Evolutionary conservation across 2,329 filamentous ascomycete genomes (phyloP), one percentile per base, ranked within the genome.

Genomic region (Penicillium sp.): DNA sequence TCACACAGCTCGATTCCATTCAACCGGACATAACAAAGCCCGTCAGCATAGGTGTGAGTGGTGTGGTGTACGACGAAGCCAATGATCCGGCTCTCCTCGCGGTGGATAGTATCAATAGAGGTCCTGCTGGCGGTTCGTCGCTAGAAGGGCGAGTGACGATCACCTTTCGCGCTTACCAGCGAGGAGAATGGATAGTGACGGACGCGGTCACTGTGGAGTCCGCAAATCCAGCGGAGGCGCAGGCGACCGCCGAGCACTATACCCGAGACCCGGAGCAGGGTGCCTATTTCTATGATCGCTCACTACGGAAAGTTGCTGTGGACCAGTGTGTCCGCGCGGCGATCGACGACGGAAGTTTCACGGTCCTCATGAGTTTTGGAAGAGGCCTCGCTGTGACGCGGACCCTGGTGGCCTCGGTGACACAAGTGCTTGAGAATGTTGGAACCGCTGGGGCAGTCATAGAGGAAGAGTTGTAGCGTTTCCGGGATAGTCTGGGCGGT

Each of bases 321-420:
- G 37, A 47, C 28, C 29, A 45, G 39, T 50, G 47, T 38, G 39
- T 50, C 35, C 47, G 44, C 30, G 47, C 47, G 28, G 47, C 41
- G 37, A 47, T 50, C 30, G 44, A 50, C 39, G 44, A 50, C 28
- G 37, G 35, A 35, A 47, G 33, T 37, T 44, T 47, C 32, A 44
- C 43, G 25, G 31, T 49, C 41, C 37, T 49, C 32, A 49, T 49
- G 43, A 30, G 41, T 41, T 37, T 49, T 20, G 41, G 39, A 43
- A 34, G 39, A 30, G 44, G 27, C 27, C 41, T 47, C 18, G 34
- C 26, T 15, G 41, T 50, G 36, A 50, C 47, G 14, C 44, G 41
- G 34, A 22, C 27, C 11, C 37, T 47, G 30, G 36, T 47, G 29
- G 37, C 40, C 25, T 46, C 46, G 29, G 41, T 46, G 37, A 30